Percentiles rank a stretch among this genome's conserved stretches.
Conservation (phyloP, 2,329 filamentous ascomycete species). For the Trichoderma pleuroti region DNA sequence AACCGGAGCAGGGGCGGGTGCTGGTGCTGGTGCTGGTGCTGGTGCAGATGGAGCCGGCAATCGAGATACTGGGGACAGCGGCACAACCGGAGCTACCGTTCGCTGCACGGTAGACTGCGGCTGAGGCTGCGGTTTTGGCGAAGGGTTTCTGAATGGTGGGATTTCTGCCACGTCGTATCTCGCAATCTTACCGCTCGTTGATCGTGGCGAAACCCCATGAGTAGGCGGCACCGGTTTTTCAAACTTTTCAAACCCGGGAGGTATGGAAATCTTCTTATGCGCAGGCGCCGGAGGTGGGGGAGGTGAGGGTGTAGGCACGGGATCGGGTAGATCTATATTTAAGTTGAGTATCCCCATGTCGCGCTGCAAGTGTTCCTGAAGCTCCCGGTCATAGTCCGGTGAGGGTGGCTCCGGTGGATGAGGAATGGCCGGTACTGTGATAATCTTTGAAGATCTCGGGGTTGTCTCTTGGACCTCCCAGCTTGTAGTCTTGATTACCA, state of each 20-base stretch:
- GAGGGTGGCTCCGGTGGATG: constrained; percentile 48
- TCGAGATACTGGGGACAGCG: background rate
- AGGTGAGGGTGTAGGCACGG: constrained; percentile 6
- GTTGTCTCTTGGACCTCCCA: constrained; percentile 41
- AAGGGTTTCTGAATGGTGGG: constrained; percentile 49
- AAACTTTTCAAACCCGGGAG: constrained; percentile 24
- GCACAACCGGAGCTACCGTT: constrained; percentile 17
- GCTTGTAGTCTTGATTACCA: constrained; percentile 31
- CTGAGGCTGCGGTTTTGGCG: constrained; percentile 29
- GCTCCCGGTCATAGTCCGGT: constrained; percentile 56
- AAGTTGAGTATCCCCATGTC: constrained; percentile 59
- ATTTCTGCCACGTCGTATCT: constrained; percentile 52
- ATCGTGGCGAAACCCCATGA: constrained; percentile 33
- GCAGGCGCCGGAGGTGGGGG: constrained; percentile 5
- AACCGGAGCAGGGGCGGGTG: background rate
- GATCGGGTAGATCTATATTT: constrained; percentile 20
- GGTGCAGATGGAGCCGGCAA: constrained; percentile 1
- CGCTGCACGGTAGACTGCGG: constrained; percentile 23
- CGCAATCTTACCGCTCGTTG: constrained; percentile 37
- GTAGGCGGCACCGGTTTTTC: constrained; percentile 34
- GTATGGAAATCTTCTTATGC: constrained; percentile 22
- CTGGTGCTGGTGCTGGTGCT: background rate
- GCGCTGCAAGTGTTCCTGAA: constrained; percentile 61
- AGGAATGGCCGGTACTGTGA: constrained; percentile 37
- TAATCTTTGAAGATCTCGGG: constrained; percentile 41